Conservation (phyloP, 768 basidiomycete species). For the Solioccasus polychromus region DNA sequence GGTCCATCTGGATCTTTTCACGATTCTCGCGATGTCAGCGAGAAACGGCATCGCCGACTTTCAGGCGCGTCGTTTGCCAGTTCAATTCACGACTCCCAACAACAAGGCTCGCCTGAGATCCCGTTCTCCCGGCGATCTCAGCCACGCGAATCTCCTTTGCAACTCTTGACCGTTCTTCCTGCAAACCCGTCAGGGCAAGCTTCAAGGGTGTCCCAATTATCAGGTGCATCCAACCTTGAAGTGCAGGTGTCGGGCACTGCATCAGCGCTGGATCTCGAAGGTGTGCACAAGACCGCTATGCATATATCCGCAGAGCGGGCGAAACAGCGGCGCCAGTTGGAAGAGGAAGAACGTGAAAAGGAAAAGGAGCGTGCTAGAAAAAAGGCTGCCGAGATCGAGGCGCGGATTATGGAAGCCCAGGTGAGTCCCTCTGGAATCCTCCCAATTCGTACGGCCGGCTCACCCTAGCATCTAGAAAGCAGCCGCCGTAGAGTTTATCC, state of each 20-base stretch:
- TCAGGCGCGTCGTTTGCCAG: constrained; percentile 22
- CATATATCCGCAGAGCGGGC: constrained; percentile 83
- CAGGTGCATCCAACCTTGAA: constrained; percentile 45
- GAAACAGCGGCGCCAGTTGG: constrained; percentile 71
- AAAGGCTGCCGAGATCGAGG: constrained; percentile 79
- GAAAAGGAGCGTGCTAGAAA: constrained; percentile 75
- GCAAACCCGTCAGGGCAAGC: constrained; percentile 5
- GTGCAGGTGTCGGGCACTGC: constrained; percentile 19
- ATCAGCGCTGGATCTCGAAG: constrained; percentile 51
- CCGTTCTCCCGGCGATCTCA: constrained; percentile 34
- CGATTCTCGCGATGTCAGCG: constrained; percentile 17
- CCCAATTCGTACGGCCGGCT: constrained; percentile 6
- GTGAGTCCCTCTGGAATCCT: constrained; percentile 12
- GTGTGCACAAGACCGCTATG: constrained; percentile 74
- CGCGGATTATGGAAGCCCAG: constrained; percentile 46
- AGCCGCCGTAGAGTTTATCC: constrained; percentile 43
- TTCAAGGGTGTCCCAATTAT: constrained; percentile 38
- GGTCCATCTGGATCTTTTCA: constrained; percentile 11
- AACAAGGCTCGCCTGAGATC: constrained; percentile 18
- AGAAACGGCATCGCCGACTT: constrained; percentile 22
- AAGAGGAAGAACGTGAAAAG: constrained; percentile 79
- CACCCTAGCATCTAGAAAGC: constrained; percentile 27
- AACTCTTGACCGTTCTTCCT: constrained; percentile 29
- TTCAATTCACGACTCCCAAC: constrained; percentile 20
- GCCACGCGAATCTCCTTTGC: constrained; percentile 43